phyloP scores from a whole-genome alignment of 306 rosid species.

The Prunus dulcis region DNA sequence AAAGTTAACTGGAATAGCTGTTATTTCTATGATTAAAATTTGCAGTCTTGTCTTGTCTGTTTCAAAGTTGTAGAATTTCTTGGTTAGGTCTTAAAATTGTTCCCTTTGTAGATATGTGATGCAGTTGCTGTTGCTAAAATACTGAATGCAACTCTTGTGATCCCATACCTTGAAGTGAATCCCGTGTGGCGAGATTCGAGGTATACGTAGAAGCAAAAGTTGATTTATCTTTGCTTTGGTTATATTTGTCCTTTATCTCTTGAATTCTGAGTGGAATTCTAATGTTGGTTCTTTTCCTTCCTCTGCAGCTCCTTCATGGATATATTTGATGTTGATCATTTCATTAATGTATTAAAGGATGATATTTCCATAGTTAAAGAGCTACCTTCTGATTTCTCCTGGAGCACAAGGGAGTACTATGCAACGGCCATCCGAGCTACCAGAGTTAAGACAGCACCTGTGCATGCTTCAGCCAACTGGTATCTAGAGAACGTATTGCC shows the following conservation, averaged over 20 bases:
- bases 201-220: constrained; percentile 29
- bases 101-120: constrained; percentile 75
- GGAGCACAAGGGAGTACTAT: constrained; percentile 95
- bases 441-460: constrained; percentile 90
- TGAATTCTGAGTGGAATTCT: constrained; percentile 20
- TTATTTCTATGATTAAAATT: not conserved
- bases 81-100: constrained; percentile 15
- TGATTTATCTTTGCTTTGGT: constrained; percentile 13
- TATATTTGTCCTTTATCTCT: constrained; percentile 3
- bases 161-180: constrained; percentile 88
- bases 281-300: constrained; percentile 20
- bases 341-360: constrained; percentile 78
- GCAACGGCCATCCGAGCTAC: constrained; percentile 67
- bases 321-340: constrained; percentile 98
- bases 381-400: constrained; percentile 76
- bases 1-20: not conserved
- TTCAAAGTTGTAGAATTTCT: constrained; percentile 5
- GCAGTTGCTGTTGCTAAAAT: constrained; percentile 96
- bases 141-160: constrained; percentile 93
- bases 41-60: constrained; percentile 1
- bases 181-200: constrained; percentile 97
- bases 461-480: constrained; percentile 91
- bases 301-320: constrained; percentile 80
- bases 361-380: constrained; percentile 81
- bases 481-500: constrained; percentile 88